Evolutionary conservation across 2,329 filamentous ascomycete genomes (phyloP).

Genomic region (Raffaelea albimanens): DNA sequence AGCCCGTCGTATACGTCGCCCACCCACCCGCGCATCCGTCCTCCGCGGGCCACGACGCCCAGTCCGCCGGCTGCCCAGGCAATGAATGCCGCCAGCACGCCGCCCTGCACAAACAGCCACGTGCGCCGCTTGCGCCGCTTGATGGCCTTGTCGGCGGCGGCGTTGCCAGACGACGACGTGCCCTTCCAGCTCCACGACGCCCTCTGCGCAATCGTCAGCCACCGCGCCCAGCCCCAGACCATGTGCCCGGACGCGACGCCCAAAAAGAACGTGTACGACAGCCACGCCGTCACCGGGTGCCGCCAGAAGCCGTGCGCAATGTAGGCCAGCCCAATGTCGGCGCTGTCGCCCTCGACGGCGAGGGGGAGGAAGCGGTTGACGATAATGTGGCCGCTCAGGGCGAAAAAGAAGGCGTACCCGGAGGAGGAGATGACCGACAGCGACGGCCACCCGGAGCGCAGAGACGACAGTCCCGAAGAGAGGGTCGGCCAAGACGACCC

Average conservation of each 20-base stretch:
- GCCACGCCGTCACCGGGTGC: slow-evolving; percentile 56
- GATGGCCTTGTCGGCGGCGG: slow-evolving; percentile 33
- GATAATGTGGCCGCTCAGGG: slow-evolving; percentile 62
- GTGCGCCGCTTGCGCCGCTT: slow-evolving; percentile 43
- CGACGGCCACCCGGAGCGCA: slow-evolving; percentile 60
- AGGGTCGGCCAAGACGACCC: not conserved
- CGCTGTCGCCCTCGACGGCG: slow-evolving; percentile 70
- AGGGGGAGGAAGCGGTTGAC: slow-evolving; percentile 71
- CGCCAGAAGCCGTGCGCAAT: slow-evolving; percentile 77
- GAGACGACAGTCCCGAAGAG: not conserved
- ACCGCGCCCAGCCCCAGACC: slow-evolving; percentile 77
- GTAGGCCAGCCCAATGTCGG: slow-evolving; percentile 76
- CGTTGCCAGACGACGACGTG: slow-evolving; percentile 23
- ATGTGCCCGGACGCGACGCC: slow-evolving; percentile 64
- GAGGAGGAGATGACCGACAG: slow-evolving; percentile 61
- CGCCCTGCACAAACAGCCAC: slow-evolving; percentile 63
- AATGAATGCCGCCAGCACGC: slow-evolving; percentile 45
- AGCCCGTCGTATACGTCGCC: slow-evolving; percentile 71
- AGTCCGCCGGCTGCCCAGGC: slow-evolving; percentile 79
- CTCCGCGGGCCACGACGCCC: slow-evolving; percentile 66
- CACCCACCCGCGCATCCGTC: slow-evolving; percentile 66
- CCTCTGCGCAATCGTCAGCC: slow-evolving; percentile 57
- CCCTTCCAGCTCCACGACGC: slow-evolving; percentile 31
- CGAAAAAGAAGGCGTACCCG: slow-evolving; percentile 59
- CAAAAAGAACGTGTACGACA: slow-evolving; percentile 61